phyloP scores from a whole-genome alignment of 306 rosid genomes.

The Senna tora region DNA sequence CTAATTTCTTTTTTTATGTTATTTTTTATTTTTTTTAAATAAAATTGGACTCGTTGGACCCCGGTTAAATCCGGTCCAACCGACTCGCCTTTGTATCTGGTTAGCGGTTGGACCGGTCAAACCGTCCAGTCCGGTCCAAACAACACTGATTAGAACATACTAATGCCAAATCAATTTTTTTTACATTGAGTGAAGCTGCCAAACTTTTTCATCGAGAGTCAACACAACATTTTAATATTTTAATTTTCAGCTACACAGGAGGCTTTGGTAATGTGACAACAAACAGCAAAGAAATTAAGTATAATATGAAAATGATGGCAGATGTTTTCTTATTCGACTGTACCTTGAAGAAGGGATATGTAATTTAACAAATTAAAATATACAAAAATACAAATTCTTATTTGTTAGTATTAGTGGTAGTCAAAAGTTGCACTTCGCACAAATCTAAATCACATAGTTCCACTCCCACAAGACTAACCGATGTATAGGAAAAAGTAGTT shows the following conservation, averaged over 20 bases:
- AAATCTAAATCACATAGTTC: constrained; percentile 15
- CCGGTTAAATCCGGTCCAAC: too few relatives aligned
- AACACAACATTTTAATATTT: background rate
- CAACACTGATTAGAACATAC: too few relatives aligned
- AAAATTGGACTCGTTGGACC: too few relatives aligned
- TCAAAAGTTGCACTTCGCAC: background rate
- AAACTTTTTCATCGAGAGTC: background rate
- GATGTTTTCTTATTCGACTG: constrained; percentile 1
- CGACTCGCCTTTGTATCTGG: too few relatives aligned
- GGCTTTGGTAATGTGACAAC: background rate
- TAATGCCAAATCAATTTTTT: too few relatives aligned
- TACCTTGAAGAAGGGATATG: background rate
- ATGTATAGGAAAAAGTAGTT: constrained; percentile 13
- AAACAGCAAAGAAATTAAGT: background rate
- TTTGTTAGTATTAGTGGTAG: constrained; percentile 5
- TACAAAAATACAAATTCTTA: constrained; percentile 2
- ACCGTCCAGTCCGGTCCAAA: too few relatives aligned
- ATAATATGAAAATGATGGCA: background rate
- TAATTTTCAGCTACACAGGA: background rate
- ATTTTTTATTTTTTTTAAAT: too few relatives aligned
- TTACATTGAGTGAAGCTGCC: background rate
- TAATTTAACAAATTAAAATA: constrained; percentile 9
- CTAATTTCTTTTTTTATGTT: too few relatives aligned
- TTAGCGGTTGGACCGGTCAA: too few relatives aligned
- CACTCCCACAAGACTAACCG: constrained; percentile 21